These are phyloP conservation scores for Rutstroemia sp. DNA, from an alignment of 2,329 filamentous ascomycete species.

Conservation along the genomic window DNA sequence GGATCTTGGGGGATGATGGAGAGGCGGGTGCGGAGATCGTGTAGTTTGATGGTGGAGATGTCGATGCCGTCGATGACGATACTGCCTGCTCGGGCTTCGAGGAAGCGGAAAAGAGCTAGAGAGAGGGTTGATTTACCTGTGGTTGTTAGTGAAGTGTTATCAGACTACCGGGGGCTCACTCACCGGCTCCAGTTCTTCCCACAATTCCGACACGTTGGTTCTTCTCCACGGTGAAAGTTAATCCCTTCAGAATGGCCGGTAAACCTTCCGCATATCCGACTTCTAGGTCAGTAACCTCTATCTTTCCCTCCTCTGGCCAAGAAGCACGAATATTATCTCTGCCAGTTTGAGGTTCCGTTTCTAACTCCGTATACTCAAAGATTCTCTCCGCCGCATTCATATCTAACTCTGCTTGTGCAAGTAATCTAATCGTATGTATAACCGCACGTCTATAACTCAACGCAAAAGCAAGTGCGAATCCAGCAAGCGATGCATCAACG, in stretches of 20 bases:
- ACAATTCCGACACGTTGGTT: constrained; percentile 42
- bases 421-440: constrained; percentile 55
- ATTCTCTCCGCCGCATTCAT: constrained; percentile 73
- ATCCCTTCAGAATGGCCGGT: constrained; percentile 58
- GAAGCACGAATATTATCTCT: constrained; percentile 49
- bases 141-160: constrained; percentile 12
- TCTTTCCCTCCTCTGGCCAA: constrained; percentile 65
- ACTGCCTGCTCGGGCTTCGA: constrained; percentile 33
- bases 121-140: constrained; percentile 23
- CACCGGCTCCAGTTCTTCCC: constrained; percentile 25
- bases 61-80: constrained; percentile 27
- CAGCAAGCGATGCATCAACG: constrained; percentile 62
- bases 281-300: constrained; percentile 65
- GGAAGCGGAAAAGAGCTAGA: constrained; percentile 21
- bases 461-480: constrained; percentile 67
- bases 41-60: constrained; percentile 27
- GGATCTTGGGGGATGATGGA: constrained; percentile 46
- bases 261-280: constrained; percentile 66
- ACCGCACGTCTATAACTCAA: constrained; percentile 58
- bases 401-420: constrained; percentile 62
- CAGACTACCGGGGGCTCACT: constrained; percentile 10
- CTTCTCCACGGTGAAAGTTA: constrained; percentile 56
- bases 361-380: constrained; percentile 62
- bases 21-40: constrained; percentile 24
- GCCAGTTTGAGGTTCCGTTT: constrained; percentile 57